Conservation (phyloP, 2,329 filamentous ascomycete genomes). For the Penicillium palitans region DNA sequence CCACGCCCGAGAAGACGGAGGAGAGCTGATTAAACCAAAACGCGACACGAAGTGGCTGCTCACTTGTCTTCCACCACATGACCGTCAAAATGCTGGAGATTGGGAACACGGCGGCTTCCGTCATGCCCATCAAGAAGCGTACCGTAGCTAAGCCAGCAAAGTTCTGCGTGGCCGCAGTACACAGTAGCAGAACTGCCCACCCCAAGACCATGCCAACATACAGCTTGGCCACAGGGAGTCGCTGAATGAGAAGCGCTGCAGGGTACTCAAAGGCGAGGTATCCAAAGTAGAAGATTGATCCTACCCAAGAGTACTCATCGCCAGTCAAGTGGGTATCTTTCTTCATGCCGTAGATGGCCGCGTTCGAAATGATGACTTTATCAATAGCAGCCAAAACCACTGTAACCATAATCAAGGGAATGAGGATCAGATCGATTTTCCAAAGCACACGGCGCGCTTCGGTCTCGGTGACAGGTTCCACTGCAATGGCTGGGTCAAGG, state of each 20-base stretch:
- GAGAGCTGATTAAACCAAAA: slow-evolving; percentile 24
- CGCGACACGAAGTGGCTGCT: slow-evolving; percentile 17
- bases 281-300: slow-evolving; percentile 21
- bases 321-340: slow-evolving; percentile 23
- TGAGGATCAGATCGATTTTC: slow-evolving; percentile 30
- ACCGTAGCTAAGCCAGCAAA: slow-evolving; percentile 15
- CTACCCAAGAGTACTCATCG: slow-evolving; percentile 25
- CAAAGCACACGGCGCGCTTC: slow-evolving; percentile 28
- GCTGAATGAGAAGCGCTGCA: slow-evolving; percentile 19
- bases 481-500: slow-evolving; percentile 25
- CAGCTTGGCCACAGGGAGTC: slow-evolving; percentile 12
- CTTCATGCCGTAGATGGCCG: slow-evolving; percentile 19
- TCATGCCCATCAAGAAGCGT: slow-evolving; percentile 17
- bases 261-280: slow-evolving; percentile 20
- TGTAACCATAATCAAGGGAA: slow-evolving; percentile 28
- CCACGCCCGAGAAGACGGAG: slow-evolving; percentile 34
- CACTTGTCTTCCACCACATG: slow-evolving; percentile 17
- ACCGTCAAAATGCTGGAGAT: slow-evolving; percentile 16
- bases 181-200: slow-evolving; percentile 15
- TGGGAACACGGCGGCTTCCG: slow-evolving; percentile 12
- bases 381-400: slow-evolving; percentile 31
- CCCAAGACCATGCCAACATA: slow-evolving; percentile 9
- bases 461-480: slow-evolving; percentile 24
- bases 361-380: slow-evolving; percentile 33
- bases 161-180: slow-evolving; percentile 16